Evolutionary conservation across 139 green algal genomes (phyloP).

Genomic region (Coccomyxa sp.): DNA sequence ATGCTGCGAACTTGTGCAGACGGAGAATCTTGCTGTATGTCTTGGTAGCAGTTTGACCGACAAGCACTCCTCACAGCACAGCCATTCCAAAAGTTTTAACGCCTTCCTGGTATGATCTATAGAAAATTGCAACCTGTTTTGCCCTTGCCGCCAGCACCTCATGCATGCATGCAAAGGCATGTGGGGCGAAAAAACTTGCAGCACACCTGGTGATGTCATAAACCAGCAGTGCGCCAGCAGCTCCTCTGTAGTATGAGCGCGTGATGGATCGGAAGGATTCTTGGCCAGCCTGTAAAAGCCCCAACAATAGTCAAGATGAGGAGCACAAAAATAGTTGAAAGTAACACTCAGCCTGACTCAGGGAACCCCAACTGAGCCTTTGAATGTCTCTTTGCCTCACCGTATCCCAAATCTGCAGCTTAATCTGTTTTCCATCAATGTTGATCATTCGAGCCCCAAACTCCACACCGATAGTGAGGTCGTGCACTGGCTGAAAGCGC

Average conservation of each 20-base stretch:
- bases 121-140: background rate
- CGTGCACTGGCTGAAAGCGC: conserved; percentile 94
- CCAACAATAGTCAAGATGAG: conserved; percentile 2
- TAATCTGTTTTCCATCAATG: conserved; percentile 98
- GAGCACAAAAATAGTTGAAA: background rate
- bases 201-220: conserved; percentile 97
- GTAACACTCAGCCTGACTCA: background rate
- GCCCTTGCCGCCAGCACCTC: too few species aligned
- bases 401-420: conserved; percentile 98
- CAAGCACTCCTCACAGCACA: background rate
- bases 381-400: conserved; percentile 31
- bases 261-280: conserved; percentile 99
- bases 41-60: background rate
- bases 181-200: too few species aligned
- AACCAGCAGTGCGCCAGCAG: conserved; percentile 96
- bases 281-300: conserved; percentile 78
- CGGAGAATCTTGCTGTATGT: too few species aligned
- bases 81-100: background rate
- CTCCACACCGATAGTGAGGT: conserved; percentile 88
- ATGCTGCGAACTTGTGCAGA: background rate
- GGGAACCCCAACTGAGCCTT: background rate
- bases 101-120: too few species aligned
- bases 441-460: conserved; percentile 98
- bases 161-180: too few species aligned
- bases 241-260: conserved; percentile 95